Conservation (phyloP, 441 rosid species). For the Syzygium malaccense region DNA sequence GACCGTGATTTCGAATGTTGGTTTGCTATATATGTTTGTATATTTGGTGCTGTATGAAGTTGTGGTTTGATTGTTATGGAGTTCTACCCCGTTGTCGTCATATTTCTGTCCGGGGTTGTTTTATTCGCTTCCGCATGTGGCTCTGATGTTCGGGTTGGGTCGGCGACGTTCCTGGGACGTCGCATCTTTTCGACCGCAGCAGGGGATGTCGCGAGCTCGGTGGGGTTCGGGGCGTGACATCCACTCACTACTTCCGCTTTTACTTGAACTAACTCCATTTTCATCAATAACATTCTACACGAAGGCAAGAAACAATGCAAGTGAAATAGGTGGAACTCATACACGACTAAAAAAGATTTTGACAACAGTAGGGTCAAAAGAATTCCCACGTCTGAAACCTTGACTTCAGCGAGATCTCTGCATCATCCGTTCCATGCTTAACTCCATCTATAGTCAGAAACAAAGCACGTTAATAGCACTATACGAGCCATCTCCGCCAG, state of each 20-base stretch:
- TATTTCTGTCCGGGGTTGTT: no score
- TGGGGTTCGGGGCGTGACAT: no score
- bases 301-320: not conserved
- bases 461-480: not conserved
- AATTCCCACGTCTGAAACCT: slow-evolving; percentile 32
- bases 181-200: no score
- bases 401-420: slow-evolving; percentile 17
- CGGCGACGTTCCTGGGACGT: no score
- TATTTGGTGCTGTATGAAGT: no score
- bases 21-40: no score
- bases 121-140: no score
- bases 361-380: not conserved
- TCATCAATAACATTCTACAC: not conserved
- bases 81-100: no score
- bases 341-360: not conserved
- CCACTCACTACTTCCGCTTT: slow-evolving; percentile 8
- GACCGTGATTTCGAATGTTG: no score
- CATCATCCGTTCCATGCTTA: slow-evolving; percentile 37
- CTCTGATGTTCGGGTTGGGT: no score
- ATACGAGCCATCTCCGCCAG: not conserved
- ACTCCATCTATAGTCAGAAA: slow-evolving; percentile 26
- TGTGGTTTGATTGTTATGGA: no score
- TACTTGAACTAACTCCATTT: slow-evolving; percentile 18
- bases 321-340: not conserved
- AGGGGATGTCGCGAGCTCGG: no score